Conservation (phyloP, 139 green algal genomes). For the Gonium pectorale region DNA sequence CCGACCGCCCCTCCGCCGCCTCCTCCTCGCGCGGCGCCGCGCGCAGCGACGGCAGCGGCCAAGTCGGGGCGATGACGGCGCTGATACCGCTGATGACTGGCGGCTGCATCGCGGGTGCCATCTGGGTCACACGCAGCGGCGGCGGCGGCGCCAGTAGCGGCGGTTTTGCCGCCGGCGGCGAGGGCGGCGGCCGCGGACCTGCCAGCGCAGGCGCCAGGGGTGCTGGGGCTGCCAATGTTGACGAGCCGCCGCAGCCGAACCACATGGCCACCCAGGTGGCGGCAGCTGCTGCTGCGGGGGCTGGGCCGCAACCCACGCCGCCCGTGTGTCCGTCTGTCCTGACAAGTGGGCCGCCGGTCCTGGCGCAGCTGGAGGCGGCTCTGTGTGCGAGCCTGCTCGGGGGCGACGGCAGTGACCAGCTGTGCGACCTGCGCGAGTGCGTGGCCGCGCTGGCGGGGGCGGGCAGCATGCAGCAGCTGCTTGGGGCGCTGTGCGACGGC, state of each 20-base stretch:
- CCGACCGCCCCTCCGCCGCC: background rate
- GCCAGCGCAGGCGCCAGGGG: background rate
- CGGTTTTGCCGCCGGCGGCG: background rate
- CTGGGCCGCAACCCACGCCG: too few relatives aligned
- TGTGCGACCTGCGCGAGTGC: background rate
- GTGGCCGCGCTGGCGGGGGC: background rate
- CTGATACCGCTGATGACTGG: slow-evolving; percentile 2
- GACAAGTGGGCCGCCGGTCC: background rate
- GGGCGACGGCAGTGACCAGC: background rate
- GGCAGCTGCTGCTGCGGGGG: too few relatives aligned
- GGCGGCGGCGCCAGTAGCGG: background rate
- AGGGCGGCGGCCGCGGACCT: background rate
- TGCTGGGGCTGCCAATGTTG: background rate
- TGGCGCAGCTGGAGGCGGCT: background rate
- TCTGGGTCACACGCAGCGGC: background rate
- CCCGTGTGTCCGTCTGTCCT: slow-evolving; percentile 1
- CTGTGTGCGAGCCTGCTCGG: slow-evolving; percentile 1
- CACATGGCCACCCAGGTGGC: too few relatives aligned
- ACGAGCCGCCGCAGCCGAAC: background rate
- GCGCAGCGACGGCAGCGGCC: background rate
- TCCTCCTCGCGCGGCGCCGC: background rate
- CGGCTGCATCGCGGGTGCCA: background rate
- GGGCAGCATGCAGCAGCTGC: slow-evolving; percentile 15
- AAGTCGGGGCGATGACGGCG: background rate
- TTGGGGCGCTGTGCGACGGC: background rate